Percentiles rank a stretch among this genome's conserved stretches.
These are phyloP conservation scores for Jamesozyma jinghongensis DNA, from an alignment of 805 yeast genomes.

Conservation along the genomic window DNA sequence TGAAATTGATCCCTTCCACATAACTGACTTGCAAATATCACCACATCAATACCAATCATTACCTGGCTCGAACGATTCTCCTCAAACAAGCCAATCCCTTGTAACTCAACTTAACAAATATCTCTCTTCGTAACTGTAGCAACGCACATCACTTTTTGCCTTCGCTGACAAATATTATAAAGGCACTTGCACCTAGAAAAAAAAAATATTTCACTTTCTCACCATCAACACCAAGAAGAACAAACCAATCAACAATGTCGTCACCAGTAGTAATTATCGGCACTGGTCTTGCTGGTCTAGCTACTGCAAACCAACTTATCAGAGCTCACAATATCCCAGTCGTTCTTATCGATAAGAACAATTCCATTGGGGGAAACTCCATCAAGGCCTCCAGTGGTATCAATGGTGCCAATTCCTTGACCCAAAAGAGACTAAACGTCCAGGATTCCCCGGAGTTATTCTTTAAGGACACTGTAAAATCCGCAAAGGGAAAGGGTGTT, in stretches of 20 bases:
- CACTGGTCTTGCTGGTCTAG: slow-evolving; percentile 48
- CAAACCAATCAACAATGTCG: neutral
- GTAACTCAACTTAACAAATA: too few relatives aligned
- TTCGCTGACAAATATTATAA: too few relatives aligned
- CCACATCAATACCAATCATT: too few relatives aligned
- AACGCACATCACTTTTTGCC: too few relatives aligned
- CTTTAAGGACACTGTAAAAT: slow-evolving; percentile 54
- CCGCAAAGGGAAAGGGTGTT: slow-evolving; percentile 55
- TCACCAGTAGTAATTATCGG: slow-evolving; percentile 41
- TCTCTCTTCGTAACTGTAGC: too few relatives aligned
- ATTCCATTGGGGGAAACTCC: slow-evolving; percentile 48
- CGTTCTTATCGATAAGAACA: slow-evolving; percentile 40
- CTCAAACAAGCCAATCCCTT: too few relatives aligned
- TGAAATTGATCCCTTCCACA: too few relatives aligned
- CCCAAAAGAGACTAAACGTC: slow-evolving; percentile 43
- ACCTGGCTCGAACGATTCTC: too few relatives aligned
- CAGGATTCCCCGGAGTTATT: slow-evolving; percentile 52
- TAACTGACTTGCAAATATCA: too few relatives aligned
- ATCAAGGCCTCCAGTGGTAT: slow-evolving; percentile 56
- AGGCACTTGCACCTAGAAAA: too few relatives aligned
- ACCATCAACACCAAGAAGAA: neutral
- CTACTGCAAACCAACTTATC: slow-evolving; percentile 35
- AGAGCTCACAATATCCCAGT: slow-evolving; percentile 35
- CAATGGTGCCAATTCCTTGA: slow-evolving; percentile 60
- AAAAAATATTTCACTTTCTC: too few relatives aligned